Base-by-base conservation (phyloP, 306 rosid species). In the Corylus avellana region DNA sequence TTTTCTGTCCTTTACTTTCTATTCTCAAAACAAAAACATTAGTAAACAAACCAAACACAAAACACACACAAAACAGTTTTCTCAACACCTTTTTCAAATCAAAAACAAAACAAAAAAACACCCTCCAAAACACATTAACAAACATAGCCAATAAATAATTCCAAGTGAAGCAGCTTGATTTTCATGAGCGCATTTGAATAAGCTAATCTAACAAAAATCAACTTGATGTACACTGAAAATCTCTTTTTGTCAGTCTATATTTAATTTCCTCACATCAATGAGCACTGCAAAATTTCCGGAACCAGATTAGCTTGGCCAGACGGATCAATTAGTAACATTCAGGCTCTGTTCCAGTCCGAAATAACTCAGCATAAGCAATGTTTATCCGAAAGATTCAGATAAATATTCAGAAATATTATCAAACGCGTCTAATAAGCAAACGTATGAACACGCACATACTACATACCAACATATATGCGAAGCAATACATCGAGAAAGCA, bases 191-290 rank as follows among this genome's bases (percentile, higher is more conserved):
- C 56, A 53, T 57, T 56, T 39, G 10, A 77, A 56, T 25, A 77
- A 11, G 64, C 46, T 56, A 66, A 59, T 69, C 76, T 50, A 72
- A 27, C 42, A n/a, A 67, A 71, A 11, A 18, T 32, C 42, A 63
- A 63, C 7, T 64, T 64, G 70, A 25, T 1, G 18, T 17, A 62
- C 12, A 42, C 29, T 37, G 16, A 27, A 61, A 13, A 17, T 2
- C 47, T 35, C 16, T 4, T 64, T 8, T 29, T 13, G 9, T 6
- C 2, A 6, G n/a, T 64, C 14, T 2, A 64, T 1, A 10, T 12
- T 7, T 64, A 16, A 16, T 4, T 64, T 64, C 5, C 12, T 14
- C 48, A 14, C 13, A 14, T 35, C 46, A 35, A 39, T 35, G 22
- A 7, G 32, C 11, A 59, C 37, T 0, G 29, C 27, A 25, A 25